These are phyloP conservation scores for Kockovaella imperatae DNA, from an alignment of 768 basidiomycete species.

Conservation along the genomic window DNA sequence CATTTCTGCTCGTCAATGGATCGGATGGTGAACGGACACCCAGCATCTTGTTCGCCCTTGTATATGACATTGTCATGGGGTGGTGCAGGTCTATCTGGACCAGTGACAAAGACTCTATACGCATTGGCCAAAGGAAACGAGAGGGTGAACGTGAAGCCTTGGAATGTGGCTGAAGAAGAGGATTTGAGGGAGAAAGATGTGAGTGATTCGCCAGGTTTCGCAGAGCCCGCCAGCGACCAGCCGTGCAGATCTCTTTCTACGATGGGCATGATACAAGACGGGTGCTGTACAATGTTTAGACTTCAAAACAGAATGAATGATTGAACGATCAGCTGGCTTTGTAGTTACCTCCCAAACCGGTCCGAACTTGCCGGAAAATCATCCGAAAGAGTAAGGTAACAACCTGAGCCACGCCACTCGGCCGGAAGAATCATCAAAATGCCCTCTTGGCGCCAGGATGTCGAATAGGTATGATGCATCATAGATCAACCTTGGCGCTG, in stretches of 20 bases:
- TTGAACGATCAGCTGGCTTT: no score
- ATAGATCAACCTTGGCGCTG: no score
- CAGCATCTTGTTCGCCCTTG: not conserved
- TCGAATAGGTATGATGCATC: not conserved
- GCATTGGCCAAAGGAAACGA: slow-evolving; percentile 28
- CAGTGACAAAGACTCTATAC: slow-evolving; percentile 26
- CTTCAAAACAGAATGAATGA: no score
- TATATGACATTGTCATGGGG: slow-evolving; percentile 36
- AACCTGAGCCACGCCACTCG: no score
- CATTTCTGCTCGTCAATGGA: slow-evolving; percentile 15
- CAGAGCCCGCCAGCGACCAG: slow-evolving; percentile 5
- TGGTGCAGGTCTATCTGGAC: slow-evolving; percentile 29
- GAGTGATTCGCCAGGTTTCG: not conserved
- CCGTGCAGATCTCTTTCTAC: slow-evolving; percentile 27
- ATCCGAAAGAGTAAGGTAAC: no score
- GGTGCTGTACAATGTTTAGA: no score
- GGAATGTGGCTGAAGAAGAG: slow-evolving; percentile 7
- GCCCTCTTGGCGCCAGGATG: slow-evolving; percentile 1
- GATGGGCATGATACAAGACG: slow-evolving; percentile 20
- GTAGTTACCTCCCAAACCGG: no score
- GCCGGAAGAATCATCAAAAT: not conserved
- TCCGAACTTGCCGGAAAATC: no score
- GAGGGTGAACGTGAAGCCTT: slow-evolving; percentile 28
- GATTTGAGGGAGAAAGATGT: slow-evolving; percentile 18
- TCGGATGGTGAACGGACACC: slow-evolving; percentile 11